These are phyloP conservation scores for Xerocomus cyaneibrunnescens DNA, from an alignment of 1,284 basidiomycete genomes.

Conservation along the genomic window DNA sequence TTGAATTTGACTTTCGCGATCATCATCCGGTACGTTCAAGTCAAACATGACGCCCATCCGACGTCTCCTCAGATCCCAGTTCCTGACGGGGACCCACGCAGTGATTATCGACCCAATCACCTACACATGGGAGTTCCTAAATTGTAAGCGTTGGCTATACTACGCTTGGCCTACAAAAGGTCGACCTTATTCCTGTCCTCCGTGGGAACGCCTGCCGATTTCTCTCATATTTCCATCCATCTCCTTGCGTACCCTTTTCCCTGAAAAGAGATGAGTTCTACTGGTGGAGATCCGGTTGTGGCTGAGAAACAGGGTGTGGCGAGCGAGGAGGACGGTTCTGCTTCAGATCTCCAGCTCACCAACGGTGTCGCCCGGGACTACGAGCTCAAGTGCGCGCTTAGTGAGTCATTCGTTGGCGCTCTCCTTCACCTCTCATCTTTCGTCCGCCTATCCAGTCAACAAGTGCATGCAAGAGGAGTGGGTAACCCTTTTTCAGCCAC, in stretches of 20 bases:
- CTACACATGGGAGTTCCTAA: too few species aligned
- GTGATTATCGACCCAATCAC: too few species aligned
- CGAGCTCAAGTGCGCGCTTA: conserved; percentile 30
- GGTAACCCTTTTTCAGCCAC: conserved; percentile 15
- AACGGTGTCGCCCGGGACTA: conserved; percentile 30
- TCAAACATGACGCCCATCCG: too few species aligned
- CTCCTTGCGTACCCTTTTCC: background rate
- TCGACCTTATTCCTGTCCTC: background rate
- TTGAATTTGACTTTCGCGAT: too few species aligned
- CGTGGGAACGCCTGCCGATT: conserved; percentile 19
- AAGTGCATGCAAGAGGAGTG: conserved; percentile 49
- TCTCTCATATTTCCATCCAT: conserved; percentile 1
- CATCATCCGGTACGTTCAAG: too few species aligned
- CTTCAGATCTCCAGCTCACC: background rate
- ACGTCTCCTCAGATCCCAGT: too few species aligned
- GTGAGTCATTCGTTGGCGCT: conserved; percentile 14
- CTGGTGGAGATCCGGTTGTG: background rate
- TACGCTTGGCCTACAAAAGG: conserved; percentile 22
- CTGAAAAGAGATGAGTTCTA: conserved; percentile 10
- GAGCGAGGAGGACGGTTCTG: conserved; percentile 15
- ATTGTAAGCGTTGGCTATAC: background rate
- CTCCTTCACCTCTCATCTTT: background rate
- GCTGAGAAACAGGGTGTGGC: conserved; percentile 17
- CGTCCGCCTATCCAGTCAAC: conserved; percentile 38
- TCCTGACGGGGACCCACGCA: too few species aligned